phyloP scores from a whole-genome alignment of 2,329 filamentous ascomycete genomes.

The Fusarium penzigii region DNA sequence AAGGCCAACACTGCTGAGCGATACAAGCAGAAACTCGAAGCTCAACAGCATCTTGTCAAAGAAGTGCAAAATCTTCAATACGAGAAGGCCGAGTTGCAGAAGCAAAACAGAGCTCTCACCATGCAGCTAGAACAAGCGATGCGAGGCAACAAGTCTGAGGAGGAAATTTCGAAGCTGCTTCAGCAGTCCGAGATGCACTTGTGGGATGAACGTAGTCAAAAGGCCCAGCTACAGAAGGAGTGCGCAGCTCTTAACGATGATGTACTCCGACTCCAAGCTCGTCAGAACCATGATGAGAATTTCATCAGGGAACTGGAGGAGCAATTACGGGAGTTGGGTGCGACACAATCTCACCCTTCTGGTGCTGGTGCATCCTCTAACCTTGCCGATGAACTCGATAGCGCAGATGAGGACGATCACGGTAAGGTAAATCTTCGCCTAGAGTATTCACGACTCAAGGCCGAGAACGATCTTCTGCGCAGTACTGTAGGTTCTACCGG shows the following conservation, averaged over 20 bases:
- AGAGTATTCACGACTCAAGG: constrained; percentile 59
- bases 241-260: constrained; percentile 47
- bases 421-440: constrained; percentile 44
- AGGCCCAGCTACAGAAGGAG: constrained; percentile 48
- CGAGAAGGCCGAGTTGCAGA: constrained; percentile 55
- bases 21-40: constrained; percentile 63
- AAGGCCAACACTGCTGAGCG: constrained; percentile 65
- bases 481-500: constrained; percentile 55
- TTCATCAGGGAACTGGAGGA: constrained; percentile 62
- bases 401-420: constrained; percentile 40
- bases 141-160: constrained; percentile 39
- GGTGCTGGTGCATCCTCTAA: constrained; percentile 37
- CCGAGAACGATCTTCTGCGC: constrained; percentile 61
- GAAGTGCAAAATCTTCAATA: constrained; percentile 58
- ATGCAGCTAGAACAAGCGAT: constrained; percentile 36
- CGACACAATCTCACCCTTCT: constrained; percentile 19
- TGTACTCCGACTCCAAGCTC: constrained; percentile 48
- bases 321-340: constrained; percentile 47
- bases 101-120: constrained; percentile 43
- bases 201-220: constrained; percentile 47
- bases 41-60: constrained; percentile 54
- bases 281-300: constrained; percentile 51
- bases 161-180: constrained; percentile 43
- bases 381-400: constrained; percentile 63
- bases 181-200: constrained; percentile 44